Evolutionary conservation across 2,329 filamentous ascomycete species (phyloP), one percentile per base, ranked within the genome.

Genomic region (Beauveria sp.): DNA sequence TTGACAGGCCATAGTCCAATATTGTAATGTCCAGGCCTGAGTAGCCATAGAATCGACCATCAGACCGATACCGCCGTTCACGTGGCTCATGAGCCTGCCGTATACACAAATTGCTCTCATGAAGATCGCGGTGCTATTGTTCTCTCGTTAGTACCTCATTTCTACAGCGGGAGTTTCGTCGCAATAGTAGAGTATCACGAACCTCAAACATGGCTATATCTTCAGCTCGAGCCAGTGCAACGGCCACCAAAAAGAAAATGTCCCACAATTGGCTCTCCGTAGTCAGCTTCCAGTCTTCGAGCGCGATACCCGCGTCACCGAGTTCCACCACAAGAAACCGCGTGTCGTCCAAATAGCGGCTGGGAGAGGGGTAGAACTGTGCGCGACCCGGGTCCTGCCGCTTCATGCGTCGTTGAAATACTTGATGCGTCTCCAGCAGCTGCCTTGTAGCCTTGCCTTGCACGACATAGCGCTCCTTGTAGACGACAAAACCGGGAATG

Each of bases 81-180:
- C 67, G 67, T 0, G 76, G 67, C 3, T 75, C 66, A 3, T 73
- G 68, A 1, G 74, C 71, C 57, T 76, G 77, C 3, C 79, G 77
- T 53, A 87, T 77, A 64, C 85, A 87, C 18, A 88, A 71, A 64
- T 88, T 87, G 5, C 84, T 84, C 64, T 88, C 84, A 65, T 88
- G 85, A 4, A 88, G 75, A 66, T 88, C 85, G 6, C 85, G 82
- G 66, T 88, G 85, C 83, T 86, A 63, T 6, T 8, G 59, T 68
- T 60, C 68, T 67, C 34, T 47, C 53, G 47, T 59, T 48, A 37
- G 37, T 44, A 10, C 41, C 34, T 26, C 9, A 26, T 20, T 24
- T 8, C n/a, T 30, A 5, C 28, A 40, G 24, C 47, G 1, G 14
- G 5, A 2, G 44, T 37, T 26, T 8, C 34, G 24, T 16, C 26